Percentiles rank a stretch among this genome's conserved stretches.
These are phyloP conservation scores for Plasmodium coatneyi DNA, from an alignment of 169 alveolate species.

Conservation along the genomic window DNA sequence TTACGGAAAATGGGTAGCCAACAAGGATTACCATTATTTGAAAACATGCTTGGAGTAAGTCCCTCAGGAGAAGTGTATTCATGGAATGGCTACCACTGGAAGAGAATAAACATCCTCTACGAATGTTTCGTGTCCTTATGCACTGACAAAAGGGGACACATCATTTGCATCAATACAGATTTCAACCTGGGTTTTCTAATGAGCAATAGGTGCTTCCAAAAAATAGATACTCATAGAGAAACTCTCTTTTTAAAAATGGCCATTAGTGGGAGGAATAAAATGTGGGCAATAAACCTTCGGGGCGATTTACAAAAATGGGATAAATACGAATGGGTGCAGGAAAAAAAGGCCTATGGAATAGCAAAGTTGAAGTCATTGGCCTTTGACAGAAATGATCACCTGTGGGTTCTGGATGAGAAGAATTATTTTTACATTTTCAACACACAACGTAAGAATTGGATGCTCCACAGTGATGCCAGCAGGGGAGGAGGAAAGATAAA, in stretches of 20 bases:
- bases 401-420: slow-evolving; percentile 62
- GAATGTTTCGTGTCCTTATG: slow-evolving; percentile 29
- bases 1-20: background rate
- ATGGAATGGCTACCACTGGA: slow-evolving; percentile 69
- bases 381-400: slow-evolving; percentile 34
- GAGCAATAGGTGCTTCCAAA: slow-evolving; percentile 19
- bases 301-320: slow-evolving; percentile 72
- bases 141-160: slow-evolving; percentile 37
- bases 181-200: slow-evolving; percentile 54
- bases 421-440: slow-evolving; percentile 35
- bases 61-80: slow-evolving; percentile 9
- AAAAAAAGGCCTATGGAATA: slow-evolving; percentile 65
- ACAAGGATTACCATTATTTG: slow-evolving; percentile 37
- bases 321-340: slow-evolving; percentile 49
- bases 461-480: slow-evolving; percentile 31
- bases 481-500: slow-evolving; percentile 32
- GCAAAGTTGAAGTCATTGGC: slow-evolving; percentile 60
- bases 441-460: slow-evolving; percentile 55
- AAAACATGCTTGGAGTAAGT: slow-evolving; percentile 41
- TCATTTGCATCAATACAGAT: slow-evolving; percentile 36
- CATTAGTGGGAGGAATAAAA: slow-evolving; percentile 37
- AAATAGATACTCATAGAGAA: slow-evolving; percentile 36
- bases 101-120: background rate
- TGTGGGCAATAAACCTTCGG: slow-evolving; percentile 64
- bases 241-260: slow-evolving; percentile 23